Base-by-base conservation (phyloP, 2,329 filamentous ascomycete genomes). In the Madurella mycetomatis region DNA sequence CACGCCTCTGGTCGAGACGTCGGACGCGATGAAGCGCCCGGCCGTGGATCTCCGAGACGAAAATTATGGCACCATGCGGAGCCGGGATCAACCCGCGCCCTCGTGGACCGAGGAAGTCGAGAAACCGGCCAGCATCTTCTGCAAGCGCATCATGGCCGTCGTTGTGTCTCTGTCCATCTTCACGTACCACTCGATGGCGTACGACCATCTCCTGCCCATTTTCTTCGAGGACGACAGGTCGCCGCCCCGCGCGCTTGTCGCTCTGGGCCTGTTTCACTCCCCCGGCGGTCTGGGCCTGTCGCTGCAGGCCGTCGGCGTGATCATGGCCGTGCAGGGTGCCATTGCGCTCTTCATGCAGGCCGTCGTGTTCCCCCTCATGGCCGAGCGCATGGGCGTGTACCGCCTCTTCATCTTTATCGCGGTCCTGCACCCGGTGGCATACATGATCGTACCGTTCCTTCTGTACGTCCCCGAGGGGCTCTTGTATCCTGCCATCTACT, bases 151-250 rank as follows among this genome's bases (percentile, higher is more conserved):
- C 56, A 75, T 88, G 61, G 85, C 88, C 70, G 81, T 96, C 50
- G 84, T 94, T 40, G 66, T 90, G n/a, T 87, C 92, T 1, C 74
- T 96, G 46, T 89, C 87, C 43, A 89, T 96, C 59, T 96, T 95
- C 73, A 94, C 90, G 4, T 95, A 95, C 68, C 92, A 96, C 72
- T 90, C 87, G 39, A 96, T 96, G 91, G 91, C 88, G 0, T 96
- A 90, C 71, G 92, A 96, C 66, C 89, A 95, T 67, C 80, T 96
- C 1, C 78, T 96, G 51, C 92, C 92, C 8, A 96, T 96, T 56
- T 96, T 96, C 72, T 83, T 96, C 49, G 91, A 96, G 69, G 91
- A 96, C 64, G 79, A 84, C 41, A 80, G 81, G 31, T 73, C 71
- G 58, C 67, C 71, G 25, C 66, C 74, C 44, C 69, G 73, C 41